A percentile compares a stretch with the other conserved stretches of the same genome.
phyloP scores from a whole-genome alignment of 2,329 filamentous ascomycete species.

The Ophiostoma angusticollis region DNA sequence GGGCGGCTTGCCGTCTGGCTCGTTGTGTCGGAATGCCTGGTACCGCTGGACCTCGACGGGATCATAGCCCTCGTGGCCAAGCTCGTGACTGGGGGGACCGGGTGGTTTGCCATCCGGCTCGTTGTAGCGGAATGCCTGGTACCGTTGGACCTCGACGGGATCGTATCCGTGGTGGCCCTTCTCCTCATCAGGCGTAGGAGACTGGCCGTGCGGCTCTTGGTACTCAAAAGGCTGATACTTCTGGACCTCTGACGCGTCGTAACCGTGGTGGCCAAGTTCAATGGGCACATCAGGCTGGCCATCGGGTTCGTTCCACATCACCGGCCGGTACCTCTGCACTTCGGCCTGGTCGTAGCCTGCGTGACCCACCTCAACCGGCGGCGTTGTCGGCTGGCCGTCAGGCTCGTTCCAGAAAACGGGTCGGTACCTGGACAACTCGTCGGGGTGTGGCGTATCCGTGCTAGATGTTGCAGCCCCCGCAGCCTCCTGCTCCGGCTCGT shows the following conservation, averaged over 20 bases:
- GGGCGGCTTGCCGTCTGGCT: slow-evolving; percentile 14
- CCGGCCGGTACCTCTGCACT: slow-evolving; percentile 14
- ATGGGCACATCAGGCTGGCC: slow-evolving; percentile 14
- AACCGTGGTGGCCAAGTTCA: slow-evolving; percentile 17
- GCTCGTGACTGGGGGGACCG: background rate
- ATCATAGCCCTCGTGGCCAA: slow-evolving; percentile 9
- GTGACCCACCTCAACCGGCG: slow-evolving; percentile 13
- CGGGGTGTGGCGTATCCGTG: slow-evolving; percentile 9
- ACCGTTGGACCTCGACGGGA: slow-evolving; percentile 9
- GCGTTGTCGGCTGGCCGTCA: slow-evolving; percentile 13
- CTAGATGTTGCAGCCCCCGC: background rate
- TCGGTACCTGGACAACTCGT: slow-evolving; percentile 15
- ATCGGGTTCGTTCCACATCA: slow-evolving; percentile 15
- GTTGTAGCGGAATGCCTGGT: slow-evolving; percentile 22
- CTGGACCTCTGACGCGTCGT: slow-evolving; percentile 15
- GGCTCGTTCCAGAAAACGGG: slow-evolving; percentile 25
- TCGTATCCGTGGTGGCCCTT: slow-evolving; percentile 7
- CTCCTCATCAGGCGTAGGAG: background rate
- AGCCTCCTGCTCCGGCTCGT: slow-evolving; percentile 16
- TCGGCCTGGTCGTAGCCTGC: slow-evolving; percentile 15
- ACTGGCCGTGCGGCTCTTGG: slow-evolving; percentile 20
- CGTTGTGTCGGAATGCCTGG: slow-evolving; percentile 24
- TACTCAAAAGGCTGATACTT: slow-evolving; percentile 19
- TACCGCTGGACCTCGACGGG: slow-evolving; percentile 13
- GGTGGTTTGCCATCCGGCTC: slow-evolving; percentile 17